Evolutionary conservation across 202 grass and related monocot species (phyloP), one percentile per base, ranked within the genome.

Genomic region (Miscanthus sacchariflorus): DNA sequence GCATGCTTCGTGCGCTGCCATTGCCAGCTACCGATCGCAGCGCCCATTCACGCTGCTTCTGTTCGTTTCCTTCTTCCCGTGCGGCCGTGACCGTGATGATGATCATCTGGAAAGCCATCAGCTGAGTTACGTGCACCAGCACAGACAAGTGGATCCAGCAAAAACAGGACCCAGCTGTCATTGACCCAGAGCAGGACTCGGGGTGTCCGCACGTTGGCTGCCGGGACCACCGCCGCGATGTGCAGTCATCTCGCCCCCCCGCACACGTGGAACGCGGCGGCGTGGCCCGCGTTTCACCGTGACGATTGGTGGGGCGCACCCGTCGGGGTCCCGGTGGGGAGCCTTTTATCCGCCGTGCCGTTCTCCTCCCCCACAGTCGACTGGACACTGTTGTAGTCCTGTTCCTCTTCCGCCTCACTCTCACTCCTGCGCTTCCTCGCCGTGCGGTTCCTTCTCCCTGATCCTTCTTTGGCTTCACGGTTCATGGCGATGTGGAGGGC

Each of bases 401-500:
- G 7, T 61, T 61, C 56, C 56, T 61, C 73, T 2, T 18, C 15
- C 27, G 17, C 9, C 43, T 5, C 23, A 17, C 12, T 4, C 56
- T 8, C 50, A 54, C 15, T 54, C 44, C 19, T 11, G 4, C 38
- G 1, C 72, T 15, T 25, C 46, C 6, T n/a, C 15, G 70, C 78
- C 19, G 48, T 40, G n/a, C 33, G n/a, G 12, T 45, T 15, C 21
- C 21, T 27, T 63, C 66, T 9, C 30, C 21, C 14, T 36, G 3
- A 66, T 33, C 11, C 30, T 74, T 66, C 8, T 67, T 67, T 67
- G 23, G 40, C 72, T 67, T 30, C 7, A 14, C 49, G 65, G 67
- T 79, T n/a, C 72, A 91, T 85, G 86, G 90, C 86, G 90, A 91
- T 88, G 90, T 88, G 77, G 66, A 88, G 82, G 82, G 86, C 82